Percentiles rank a stretch among this genome's conserved stretches.
Evolutionary conservation across 768 basidiomycete genomes (phyloP).

Genomic region (Suillus americanus): DNA sequence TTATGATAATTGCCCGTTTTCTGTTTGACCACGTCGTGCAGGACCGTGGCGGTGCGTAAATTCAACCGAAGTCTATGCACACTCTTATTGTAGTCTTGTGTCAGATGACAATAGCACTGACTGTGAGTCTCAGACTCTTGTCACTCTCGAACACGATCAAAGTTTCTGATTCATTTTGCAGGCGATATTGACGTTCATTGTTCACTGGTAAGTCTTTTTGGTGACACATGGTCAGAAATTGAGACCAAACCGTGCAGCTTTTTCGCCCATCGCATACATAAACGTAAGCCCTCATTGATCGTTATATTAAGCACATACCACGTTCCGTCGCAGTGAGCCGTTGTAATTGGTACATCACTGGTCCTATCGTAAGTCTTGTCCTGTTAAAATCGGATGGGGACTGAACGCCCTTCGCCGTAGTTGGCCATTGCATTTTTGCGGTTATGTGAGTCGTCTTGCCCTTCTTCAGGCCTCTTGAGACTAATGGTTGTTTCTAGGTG

Average conservation of each 20-base stretch:
- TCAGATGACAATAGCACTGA: constrained; percentile 31
- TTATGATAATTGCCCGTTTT: neutral
- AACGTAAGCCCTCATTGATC: constrained; percentile 28
- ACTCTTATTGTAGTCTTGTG: constrained; percentile 5
- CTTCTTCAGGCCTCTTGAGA: neutral
- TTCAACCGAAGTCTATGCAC: neutral
- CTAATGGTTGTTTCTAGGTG: constrained; percentile 30
- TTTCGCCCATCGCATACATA: constrained; percentile 42
- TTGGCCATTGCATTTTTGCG: constrained; percentile 30
- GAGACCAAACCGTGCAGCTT: constrained; percentile 23
- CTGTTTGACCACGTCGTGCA: constrained; percentile 5
- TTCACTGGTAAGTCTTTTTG: constrained; percentile 43
- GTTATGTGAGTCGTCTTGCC: constrained; percentile 22
- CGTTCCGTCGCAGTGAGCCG: constrained; percentile 23
- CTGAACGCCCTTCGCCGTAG: constrained; percentile 14
- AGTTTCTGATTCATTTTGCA: constrained; percentile 24
- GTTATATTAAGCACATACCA: constrained; percentile 1
- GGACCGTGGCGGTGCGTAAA: constrained; percentile 28
- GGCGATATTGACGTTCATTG: constrained; percentile 49
- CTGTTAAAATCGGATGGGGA: neutral
- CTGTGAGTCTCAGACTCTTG: constrained; percentile 20
- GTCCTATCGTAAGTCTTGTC: constrained; percentile 32
- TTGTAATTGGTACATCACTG: constrained; percentile 30
- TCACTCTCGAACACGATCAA: neutral
- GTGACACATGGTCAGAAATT: neutral